Conservation (phyloP, 2,329 filamentous ascomycete genomes). For the Arthrobotrys entomopaga region DNA sequence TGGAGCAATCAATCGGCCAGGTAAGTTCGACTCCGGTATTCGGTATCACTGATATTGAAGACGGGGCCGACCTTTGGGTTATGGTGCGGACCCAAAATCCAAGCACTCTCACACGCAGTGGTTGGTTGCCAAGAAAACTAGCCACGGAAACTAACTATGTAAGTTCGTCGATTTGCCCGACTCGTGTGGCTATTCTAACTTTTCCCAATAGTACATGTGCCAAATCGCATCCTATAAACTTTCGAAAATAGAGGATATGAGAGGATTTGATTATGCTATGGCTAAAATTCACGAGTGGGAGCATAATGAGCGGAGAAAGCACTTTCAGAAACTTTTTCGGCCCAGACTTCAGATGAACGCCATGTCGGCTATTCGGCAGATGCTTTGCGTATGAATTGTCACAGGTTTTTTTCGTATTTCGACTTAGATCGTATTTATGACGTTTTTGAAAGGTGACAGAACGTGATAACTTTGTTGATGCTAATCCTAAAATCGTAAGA, state of each 20-base stretch:
- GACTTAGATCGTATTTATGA: too few relatives aligned
- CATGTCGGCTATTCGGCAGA: background rate
- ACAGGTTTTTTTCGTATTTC: too few relatives aligned
- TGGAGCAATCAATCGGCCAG: conserved; percentile 10
- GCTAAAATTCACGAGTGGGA: conserved; percentile 37
- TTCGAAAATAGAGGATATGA: conserved; percentile 5
- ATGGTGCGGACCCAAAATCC: conserved; percentile 26
- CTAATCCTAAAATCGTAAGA: too few relatives aligned
- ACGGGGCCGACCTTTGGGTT: conserved; percentile 18
- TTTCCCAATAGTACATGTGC: conserved; percentile 27
- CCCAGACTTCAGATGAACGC: background rate
- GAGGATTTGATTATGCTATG: conserved; percentile 4
- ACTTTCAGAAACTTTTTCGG: conserved; percentile 15
- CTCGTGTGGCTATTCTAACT: background rate
- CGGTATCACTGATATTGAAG: conserved; percentile 9
- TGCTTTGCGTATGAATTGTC: too few relatives aligned
- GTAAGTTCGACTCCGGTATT: conserved; percentile 24
- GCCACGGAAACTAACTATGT: conserved; percentile 11
- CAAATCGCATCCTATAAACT: conserved; percentile 29
- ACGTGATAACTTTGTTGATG: too few relatives aligned
- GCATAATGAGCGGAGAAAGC: conserved; percentile 16
- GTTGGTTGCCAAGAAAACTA: too few relatives aligned
- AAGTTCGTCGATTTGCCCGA: conserved; percentile 1
- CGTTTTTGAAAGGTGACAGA: too few relatives aligned
- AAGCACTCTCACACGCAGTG: too few relatives aligned